Conservation (phyloP, 768 basidiomycete genomes). For the Pleurotus giganteus region DNA sequence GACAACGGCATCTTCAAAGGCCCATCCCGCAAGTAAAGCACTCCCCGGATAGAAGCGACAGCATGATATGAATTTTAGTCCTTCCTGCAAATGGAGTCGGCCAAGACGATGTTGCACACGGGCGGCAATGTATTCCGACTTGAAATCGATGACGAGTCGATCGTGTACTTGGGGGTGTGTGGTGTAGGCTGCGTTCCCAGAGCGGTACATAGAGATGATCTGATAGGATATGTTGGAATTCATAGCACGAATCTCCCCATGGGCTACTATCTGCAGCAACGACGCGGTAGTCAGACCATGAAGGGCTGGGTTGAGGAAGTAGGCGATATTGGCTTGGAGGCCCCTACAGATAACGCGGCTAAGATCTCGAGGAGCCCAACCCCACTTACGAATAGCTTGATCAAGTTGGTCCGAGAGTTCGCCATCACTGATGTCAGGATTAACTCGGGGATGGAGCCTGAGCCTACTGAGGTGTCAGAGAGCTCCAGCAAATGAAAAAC, state of each 20-base stretch:
- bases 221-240: too few species aligned
- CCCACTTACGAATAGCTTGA: background rate
- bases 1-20: background rate
- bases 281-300: background rate
- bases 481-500: background rate
- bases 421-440: background rate
- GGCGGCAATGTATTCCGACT: background rate
- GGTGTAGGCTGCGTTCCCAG: too few species aligned
- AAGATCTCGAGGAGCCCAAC: background rate
- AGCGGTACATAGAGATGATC: too few species aligned
- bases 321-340: background rate
- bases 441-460: background rate
- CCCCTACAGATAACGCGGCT: background rate
- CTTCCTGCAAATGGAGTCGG: background rate
- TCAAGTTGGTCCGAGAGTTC: background rate
- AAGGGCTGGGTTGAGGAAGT: background rate
- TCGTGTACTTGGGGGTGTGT: background rate
- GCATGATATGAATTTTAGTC: background rate
- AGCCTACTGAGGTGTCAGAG: background rate
- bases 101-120: background rate
- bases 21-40: background rate
- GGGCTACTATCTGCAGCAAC: background rate
- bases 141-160: background rate
- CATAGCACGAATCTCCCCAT: too few species aligned
- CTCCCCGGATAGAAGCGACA: background rate